phyloP scores from a whole-genome alignment of 306 rosid genomes.

The Senna tora region DNA sequence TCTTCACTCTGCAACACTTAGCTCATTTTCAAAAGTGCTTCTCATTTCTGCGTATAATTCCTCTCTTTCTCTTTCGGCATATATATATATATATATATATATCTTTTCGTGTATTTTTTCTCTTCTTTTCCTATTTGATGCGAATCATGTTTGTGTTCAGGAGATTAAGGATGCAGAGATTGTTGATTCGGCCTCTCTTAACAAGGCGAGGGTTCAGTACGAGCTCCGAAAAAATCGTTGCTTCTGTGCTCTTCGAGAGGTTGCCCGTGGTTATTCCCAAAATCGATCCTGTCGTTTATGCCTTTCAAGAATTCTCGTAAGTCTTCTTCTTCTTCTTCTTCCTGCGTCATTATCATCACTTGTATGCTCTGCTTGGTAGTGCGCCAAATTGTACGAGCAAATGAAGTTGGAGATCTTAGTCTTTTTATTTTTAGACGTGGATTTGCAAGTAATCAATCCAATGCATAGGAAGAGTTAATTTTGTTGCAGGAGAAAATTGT shows the following conservation, averaged over 20 bases:
- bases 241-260: conserved; percentile 92
- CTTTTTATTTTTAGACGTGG: conserved; percentile 1
- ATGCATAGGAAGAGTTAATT: not conserved
- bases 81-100: not conserved
- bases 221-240: conserved; percentile 69
- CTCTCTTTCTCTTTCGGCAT: not conserved
- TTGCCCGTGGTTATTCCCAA: conserved; percentile 87
- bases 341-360: not conserved
- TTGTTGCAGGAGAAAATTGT: not conserved
- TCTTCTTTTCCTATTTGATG: not conserved
- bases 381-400: not conserved
- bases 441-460: not conserved
- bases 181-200: conserved; percentile 52
- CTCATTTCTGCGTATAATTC: not conserved
- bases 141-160: not conserved
- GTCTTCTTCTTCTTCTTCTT: conserved; percentile 2
- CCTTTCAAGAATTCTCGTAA: conserved; percentile 91
- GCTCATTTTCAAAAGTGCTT: not conserved
- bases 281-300: conserved; percentile 84
- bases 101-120: not conserved
- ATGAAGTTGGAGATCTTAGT: not conserved
- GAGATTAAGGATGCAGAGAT: conserved; percentile 63
- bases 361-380: conserved; percentile 15
- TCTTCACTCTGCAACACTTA: not conserved
- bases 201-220: conserved; percentile 62